These are phyloP conservation scores for Allomyces macrogynus DNA, from an alignment of 192 early-diverging fungal genomes.

Conservation along the genomic window DNA sequence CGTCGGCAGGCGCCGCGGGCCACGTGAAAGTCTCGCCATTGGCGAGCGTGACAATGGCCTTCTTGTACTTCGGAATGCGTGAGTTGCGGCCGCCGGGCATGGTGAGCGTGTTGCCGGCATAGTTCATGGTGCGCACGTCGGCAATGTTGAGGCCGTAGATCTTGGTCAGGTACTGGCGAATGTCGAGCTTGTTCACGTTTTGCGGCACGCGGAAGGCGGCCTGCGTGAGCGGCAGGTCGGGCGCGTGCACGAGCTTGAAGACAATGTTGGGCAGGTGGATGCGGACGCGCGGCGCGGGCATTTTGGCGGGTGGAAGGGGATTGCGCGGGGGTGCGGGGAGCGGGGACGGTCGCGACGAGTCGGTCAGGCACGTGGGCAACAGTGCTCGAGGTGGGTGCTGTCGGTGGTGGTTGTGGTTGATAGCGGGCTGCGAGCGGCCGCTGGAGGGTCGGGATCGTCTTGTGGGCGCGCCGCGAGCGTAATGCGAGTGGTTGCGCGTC, in stretches of 20 bases:
- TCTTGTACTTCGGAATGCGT: conserved; percentile 23
- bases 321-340: too few species aligned
- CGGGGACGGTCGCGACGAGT: too few species aligned
- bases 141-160: conserved; percentile 64
- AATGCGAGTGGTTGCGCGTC: too few species aligned
- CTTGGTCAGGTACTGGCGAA: conserved; percentile 59
- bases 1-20: conserved; percentile 20
- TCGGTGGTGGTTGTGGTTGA: too few species aligned
- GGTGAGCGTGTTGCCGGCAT: conserved; percentile 33
- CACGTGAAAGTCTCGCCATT: conserved; percentile 20
- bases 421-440: too few species aligned
- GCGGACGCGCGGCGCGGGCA: not conserved
- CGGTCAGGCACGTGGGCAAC: too few species aligned
- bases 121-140: conserved; percentile 79
- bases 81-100: conserved; percentile 14
- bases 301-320: too few species aligned
- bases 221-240: conserved; percentile 59
- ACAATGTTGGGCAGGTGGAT: conserved; percentile 72
- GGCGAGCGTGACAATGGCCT: conserved; percentile 33
- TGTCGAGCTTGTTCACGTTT: conserved; percentile 82
- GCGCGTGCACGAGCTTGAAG: conserved; percentile 58
- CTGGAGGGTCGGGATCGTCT: too few species aligned
- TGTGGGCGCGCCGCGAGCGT: too few species aligned
- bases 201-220: conserved; percentile 80
- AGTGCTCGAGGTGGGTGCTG: too few species aligned